phyloP scores from a whole-genome alignment of 805 yeast genomes.

The Ogataea salicorniae region DNA sequence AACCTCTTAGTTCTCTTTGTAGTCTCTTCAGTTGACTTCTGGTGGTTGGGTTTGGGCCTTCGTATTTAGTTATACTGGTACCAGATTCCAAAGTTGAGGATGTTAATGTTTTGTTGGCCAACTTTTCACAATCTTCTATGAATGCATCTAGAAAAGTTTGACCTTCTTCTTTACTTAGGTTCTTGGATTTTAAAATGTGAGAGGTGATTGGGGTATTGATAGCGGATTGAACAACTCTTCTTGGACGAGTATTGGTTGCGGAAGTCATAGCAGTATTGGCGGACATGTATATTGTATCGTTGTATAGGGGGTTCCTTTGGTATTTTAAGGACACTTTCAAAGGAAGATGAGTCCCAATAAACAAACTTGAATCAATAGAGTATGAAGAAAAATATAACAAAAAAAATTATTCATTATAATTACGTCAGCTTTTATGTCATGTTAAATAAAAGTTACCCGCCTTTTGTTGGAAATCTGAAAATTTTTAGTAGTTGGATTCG shows the following conservation, averaged over 20 bases:
- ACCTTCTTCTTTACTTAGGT: slow-evolving; percentile 19
- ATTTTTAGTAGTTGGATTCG: too few relatives aligned
- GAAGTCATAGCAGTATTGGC: too few relatives aligned
- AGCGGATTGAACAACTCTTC: slow-evolving; percentile 38
- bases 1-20: slow-evolving; percentile 33
- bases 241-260: slow-evolving; percentile 28
- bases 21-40: slow-evolving; percentile 32
- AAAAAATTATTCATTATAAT: too few relatives aligned
- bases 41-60: slow-evolving; percentile 25
- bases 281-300: too few relatives aligned
- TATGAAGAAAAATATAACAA: too few relatives aligned
- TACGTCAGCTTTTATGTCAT: too few relatives aligned
- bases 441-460: too few relatives aligned
- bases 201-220: slow-evolving; percentile 45
- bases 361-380: too few relatives aligned
- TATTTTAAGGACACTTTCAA: too few relatives aligned
- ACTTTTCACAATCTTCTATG: slow-evolving; percentile 19
- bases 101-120: slow-evolving; percentile 9
- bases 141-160: slow-evolving; percentile 23
- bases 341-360: too few relatives aligned
- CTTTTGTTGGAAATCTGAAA: too few relatives aligned
- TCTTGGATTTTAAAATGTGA: slow-evolving; percentile 21
- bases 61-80: slow-evolving; percentile 7
- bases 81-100: slow-evolving; percentile 6
- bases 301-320: too few relatives aligned